Evolutionary conservation across 1,284 basidiomycete genomes (phyloP).

Genomic region (Pyrrhoderma lamaoense): DNA sequence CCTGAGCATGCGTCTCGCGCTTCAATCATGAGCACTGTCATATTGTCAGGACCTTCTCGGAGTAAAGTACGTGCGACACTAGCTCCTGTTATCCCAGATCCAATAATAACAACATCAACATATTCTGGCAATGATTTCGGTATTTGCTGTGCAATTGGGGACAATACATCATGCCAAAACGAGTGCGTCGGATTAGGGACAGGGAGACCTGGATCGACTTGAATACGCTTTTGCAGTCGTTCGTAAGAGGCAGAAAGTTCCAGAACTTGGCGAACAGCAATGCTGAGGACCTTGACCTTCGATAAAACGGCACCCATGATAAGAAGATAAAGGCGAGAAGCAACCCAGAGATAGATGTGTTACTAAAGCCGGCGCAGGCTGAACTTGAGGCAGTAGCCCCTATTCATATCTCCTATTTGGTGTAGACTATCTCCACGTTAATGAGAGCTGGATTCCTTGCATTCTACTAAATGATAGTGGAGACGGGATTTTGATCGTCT

Average conservation of each 20-base stretch:
- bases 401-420: too few species aligned
- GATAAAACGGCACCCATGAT: conserved; percentile 21
- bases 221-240: conserved; percentile 23
- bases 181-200: conserved; percentile 42
- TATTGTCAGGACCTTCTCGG: conserved; percentile 26
- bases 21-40: conserved; percentile 56
- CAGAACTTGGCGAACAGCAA: conserved; percentile 17
- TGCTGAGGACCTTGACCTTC: conserved; percentile 16
- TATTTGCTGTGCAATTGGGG: conserved; percentile 40
- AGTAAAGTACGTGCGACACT: conserved; percentile 49
- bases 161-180: conserved; percentile 54
- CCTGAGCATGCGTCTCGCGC: conserved; percentile 64
- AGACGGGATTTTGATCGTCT: too few species aligned
- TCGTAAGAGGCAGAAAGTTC: conserved; percentile 19
- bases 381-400: too few species aligned
- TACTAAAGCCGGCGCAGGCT: too few species aligned
- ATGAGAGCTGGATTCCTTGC: too few species aligned
- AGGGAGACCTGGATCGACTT: conserved; percentile 51
- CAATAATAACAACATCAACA: conserved; percentile 57
- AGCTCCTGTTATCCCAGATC: conserved; percentile 64
- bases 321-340: conserved; percentile 3
- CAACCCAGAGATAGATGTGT: too few species aligned
- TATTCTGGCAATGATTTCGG: conserved; percentile 35
- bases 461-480: too few species aligned
- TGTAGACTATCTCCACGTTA: too few species aligned